Evolutionary conservation across 306 rosid species (phyloP).

Genomic region (Rubus parviflorus): DNA sequence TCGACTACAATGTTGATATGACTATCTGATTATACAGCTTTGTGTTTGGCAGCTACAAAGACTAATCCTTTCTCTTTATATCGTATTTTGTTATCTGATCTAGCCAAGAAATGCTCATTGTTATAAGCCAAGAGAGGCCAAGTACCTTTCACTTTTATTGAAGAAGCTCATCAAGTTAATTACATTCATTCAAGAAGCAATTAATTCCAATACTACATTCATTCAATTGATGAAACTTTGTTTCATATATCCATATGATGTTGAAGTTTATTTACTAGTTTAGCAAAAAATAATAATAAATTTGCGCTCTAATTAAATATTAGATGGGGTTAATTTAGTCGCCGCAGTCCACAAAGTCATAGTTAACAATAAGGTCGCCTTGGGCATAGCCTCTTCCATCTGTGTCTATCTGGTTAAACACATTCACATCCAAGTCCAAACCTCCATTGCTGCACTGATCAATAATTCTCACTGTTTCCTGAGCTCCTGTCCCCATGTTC

Average conservation of each 20-base stretch:
- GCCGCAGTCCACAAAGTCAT: slow-evolving; percentile 54
- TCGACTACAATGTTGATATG: not conserved
- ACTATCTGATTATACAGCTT: not conserved
- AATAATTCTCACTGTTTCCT: slow-evolving; percentile 50
- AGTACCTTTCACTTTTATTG: not conserved
- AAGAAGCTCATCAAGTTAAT: not conserved
- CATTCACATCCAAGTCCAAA: slow-evolving; percentile 52
- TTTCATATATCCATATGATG: not conserved
- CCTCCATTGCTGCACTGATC: slow-evolving; percentile 64
- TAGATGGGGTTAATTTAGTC: slow-evolving; percentile 23
- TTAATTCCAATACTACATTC: not conserved
- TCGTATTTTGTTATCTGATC: not conserved
- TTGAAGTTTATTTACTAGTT: not conserved
- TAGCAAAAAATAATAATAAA: not conserved
- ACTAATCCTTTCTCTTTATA: not conserved
- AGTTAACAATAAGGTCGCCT: slow-evolving; percentile 53
- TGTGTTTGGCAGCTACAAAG: not conserved
- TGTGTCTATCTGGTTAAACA: slow-evolving; percentile 45
- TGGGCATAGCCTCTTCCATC: slow-evolving; percentile 37
- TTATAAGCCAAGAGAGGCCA: not conserved
- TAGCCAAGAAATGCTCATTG: not conserved
- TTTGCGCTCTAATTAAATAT: not conserved
- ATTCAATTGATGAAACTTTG: not conserved
- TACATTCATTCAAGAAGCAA: not conserved
- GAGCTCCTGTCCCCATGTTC: slow-evolving; percentile 41